Conservation (phyloP, 2,329 filamentous ascomycete species). For the Fusarium sp. region DNA sequence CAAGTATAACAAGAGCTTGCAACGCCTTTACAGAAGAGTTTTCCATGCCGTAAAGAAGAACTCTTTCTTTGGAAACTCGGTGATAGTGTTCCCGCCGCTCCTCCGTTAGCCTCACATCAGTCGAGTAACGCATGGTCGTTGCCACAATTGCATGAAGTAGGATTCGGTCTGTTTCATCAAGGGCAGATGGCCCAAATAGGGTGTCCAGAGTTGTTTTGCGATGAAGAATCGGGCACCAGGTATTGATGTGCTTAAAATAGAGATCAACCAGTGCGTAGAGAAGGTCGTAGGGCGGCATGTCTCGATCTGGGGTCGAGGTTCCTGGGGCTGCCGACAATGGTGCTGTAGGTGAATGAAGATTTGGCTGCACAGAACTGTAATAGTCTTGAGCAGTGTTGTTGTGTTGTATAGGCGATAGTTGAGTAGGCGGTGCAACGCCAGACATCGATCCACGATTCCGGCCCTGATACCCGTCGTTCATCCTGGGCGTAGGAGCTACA, state of each 20-base stretch:
- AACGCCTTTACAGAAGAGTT: slow-evolving; percentile 90
- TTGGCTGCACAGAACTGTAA: slow-evolving; percentile 59
- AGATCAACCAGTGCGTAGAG: slow-evolving; percentile 79
- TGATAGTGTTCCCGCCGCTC: slow-evolving; percentile 82
- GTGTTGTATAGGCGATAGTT: slow-evolving; percentile 53
- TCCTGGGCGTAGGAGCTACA: slow-evolving; percentile 60
- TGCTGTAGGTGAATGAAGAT: slow-evolving; percentile 69
- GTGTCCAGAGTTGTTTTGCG: slow-evolving; percentile 83
- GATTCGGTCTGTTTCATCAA: slow-evolving; percentile 85
- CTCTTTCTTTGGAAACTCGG: slow-evolving; percentile 84
- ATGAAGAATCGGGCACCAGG: slow-evolving; percentile 92
- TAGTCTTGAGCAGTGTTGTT: slow-evolving; percentile 63
- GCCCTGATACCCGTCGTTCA: slow-evolving; percentile 63
- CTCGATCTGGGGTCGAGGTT: slow-evolving; percentile 63
- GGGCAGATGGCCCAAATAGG: slow-evolving; percentile 80
- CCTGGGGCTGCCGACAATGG: slow-evolving; percentile 61
- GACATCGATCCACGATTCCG: slow-evolving; percentile 59
- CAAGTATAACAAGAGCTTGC: slow-evolving; percentile 88
- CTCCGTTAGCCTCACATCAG: slow-evolving; percentile 78
- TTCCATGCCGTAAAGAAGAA: slow-evolving; percentile 87
- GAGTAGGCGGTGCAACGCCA: slow-evolving; percentile 56
- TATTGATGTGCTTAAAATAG: slow-evolving; percentile 84
- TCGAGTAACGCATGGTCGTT: slow-evolving; percentile 86
- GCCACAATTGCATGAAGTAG: slow-evolving; percentile 90
- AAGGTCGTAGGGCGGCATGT: slow-evolving; percentile 80